These are phyloP conservation scores for Candida dubliniensis DNA, from an alignment of 1,139 yeast genomes.

Conservation along the genomic window DNA sequence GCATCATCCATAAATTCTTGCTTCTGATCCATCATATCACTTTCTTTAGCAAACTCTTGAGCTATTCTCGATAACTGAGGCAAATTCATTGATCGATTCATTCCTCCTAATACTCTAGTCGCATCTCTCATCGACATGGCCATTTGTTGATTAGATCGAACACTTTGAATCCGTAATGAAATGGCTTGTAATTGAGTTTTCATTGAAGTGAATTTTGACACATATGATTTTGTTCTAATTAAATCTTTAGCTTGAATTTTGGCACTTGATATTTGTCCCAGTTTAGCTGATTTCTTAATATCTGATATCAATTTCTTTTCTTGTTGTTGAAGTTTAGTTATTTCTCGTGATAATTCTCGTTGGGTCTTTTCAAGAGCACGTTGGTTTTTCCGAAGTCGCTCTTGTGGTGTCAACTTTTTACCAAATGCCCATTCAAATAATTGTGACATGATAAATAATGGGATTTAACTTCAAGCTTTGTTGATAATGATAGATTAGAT, in stretches of 20 bases:
- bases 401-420: constrained; percentile 90
- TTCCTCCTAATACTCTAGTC: constrained; percentile 77
- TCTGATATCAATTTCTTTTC: constrained; percentile 85
- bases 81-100: constrained; percentile 87
- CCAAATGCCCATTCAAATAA: constrained; percentile 96
- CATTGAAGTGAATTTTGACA: constrained; percentile 90
- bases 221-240: constrained; percentile 79
- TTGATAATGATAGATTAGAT: no score
- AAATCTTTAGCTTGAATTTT: constrained; percentile 95
- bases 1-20: constrained; percentile 99
- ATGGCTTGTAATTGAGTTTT: constrained; percentile 95
- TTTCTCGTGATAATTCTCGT: constrained; percentile 86
- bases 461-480: no score
- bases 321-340: constrained; percentile 80
- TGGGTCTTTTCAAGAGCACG: constrained; percentile 92
- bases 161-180: constrained; percentile 83
- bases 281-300: constrained; percentile 87
- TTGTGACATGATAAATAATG: constrained; percentile 39
- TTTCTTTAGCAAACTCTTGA: constrained; percentile 92
- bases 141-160: constrained; percentile 94
- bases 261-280: constrained; percentile 84
- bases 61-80: constrained; percentile 89
- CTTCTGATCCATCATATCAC: constrained; percentile 96
- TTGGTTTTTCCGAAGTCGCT: constrained; percentile 90
- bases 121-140: constrained; percentile 94